phyloP scores from a whole-genome alignment of 1,284 basidiomycete species.

The Sanghuangporus sanghuang region DNA sequence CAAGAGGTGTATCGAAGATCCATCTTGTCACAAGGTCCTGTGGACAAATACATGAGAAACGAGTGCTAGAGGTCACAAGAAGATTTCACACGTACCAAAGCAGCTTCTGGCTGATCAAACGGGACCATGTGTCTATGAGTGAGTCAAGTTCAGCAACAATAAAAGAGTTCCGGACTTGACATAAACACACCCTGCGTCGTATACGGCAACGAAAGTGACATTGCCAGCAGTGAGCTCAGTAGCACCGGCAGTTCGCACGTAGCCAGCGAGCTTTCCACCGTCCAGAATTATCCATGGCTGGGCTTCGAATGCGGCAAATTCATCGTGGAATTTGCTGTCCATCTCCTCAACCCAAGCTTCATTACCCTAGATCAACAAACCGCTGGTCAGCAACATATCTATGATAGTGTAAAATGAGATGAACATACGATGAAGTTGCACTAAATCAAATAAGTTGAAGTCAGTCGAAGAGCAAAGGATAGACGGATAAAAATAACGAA shows the following conservation, averaged over 20 bases:
- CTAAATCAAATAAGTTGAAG: slow-evolving; percentile 28
- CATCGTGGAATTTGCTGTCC: slow-evolving; percentile 54
- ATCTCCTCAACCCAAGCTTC: slow-evolving; percentile 64
- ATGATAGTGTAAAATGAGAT: slow-evolving; percentile 6
- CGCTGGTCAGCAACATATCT: not conserved
- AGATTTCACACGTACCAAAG: slow-evolving; percentile 32
- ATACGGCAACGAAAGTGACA: slow-evolving; percentile 67
- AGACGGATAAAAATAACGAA: not conserved
- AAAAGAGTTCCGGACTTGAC: not conserved
- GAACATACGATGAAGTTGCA: slow-evolving; percentile 64
- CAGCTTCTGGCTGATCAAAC: slow-evolving; percentile 76
- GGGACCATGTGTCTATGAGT: slow-evolving; percentile 76
- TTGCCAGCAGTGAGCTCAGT: slow-evolving; percentile 61
- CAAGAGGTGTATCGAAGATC: slow-evolving; percentile 42
- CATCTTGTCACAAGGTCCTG: slow-evolving; percentile 48
- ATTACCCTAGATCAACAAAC: slow-evolving; percentile 47
- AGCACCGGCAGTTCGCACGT: slow-evolving; percentile 59
- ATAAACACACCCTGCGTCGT: slow-evolving; percentile 64
- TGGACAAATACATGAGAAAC: not conserved
- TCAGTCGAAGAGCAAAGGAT: not conserved
- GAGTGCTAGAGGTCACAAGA: not conserved
- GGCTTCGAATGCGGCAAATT: slow-evolving; percentile 51
- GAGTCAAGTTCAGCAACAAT: slow-evolving; percentile 7
- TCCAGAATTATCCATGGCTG: slow-evolving; percentile 51
- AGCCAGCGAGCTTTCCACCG: slow-evolving; percentile 44